Percentiles rank a stretch among this genome's conserved stretches.
Evolutionary conservation across 2,329 filamentous ascomycete species (phyloP).

Genomic region (Rhinocladiella mackenziei): DNA sequence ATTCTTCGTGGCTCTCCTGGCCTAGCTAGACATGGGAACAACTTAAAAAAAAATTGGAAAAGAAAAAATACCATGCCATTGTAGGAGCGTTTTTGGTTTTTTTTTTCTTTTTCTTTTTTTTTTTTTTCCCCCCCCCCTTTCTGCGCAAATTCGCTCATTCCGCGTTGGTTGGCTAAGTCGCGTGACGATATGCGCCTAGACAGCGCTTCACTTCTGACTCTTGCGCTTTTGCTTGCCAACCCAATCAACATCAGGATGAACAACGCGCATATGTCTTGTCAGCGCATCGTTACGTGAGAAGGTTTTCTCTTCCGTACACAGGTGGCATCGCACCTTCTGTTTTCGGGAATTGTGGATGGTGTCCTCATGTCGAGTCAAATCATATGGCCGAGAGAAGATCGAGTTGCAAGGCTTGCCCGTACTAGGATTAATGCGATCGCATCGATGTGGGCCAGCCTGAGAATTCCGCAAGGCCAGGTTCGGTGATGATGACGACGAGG

Average conservation of each 20-base stretch:
- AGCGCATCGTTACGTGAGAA: slow-evolving; percentile 94
- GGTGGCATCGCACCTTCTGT: slow-evolving; percentile 86
- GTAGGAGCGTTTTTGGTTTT: background rate
- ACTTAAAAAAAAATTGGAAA: too few species aligned
- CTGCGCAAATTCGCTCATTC: background rate
- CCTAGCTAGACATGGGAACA: too few species aligned
- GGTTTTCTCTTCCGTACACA: slow-evolving; percentile 94
- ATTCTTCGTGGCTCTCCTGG: too few species aligned
- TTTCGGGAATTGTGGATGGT: slow-evolving; percentile 95
- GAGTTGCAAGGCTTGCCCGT: slow-evolving; percentile 94
- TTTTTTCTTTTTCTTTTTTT: background rate
- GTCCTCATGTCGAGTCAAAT: slow-evolving; percentile 92
- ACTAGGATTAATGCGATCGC: slow-evolving; percentile 87
- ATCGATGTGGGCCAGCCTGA: slow-evolving; percentile 89
- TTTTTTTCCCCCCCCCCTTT: background rate
- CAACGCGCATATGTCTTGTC: slow-evolving; percentile 89
- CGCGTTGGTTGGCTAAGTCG: background rate
- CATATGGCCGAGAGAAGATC: slow-evolving; percentile 91
- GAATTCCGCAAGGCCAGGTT: slow-evolving; percentile 64
- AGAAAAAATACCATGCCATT: too few species aligned
- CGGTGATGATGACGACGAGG: slow-evolving; percentile 47
- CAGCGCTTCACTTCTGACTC: slow-evolving; percentile 14
- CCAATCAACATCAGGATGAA: slow-evolving; percentile 82
- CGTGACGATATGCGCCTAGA: background rate
- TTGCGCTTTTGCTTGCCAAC: slow-evolving; percentile 56